Evolutionary conservation across 2,329 filamentous ascomycete genomes (phyloP).

Genomic region (Fusarium pseudograminearum): DNA sequence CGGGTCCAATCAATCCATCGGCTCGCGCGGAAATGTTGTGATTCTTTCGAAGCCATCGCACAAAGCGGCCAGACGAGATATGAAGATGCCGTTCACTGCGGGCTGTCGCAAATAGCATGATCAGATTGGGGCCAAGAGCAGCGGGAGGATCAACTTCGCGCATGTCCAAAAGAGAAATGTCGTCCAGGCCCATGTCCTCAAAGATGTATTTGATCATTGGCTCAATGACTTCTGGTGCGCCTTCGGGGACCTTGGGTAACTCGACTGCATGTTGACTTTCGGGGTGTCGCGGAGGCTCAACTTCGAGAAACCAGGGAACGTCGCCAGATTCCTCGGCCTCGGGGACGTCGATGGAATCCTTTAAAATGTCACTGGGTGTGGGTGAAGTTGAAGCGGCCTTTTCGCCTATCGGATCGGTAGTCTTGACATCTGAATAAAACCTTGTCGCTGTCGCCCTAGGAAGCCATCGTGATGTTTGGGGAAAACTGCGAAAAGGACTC

Average conservation of each 20-base stretch:
- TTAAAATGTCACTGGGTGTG: slow-evolving; percentile 29
- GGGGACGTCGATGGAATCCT: slow-evolving; percentile 41
- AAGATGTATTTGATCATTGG: slow-evolving; percentile 82
- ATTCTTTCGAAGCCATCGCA: slow-evolving; percentile 82
- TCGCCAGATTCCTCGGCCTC: slow-evolving; percentile 50
- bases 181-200: slow-evolving; percentile 86
- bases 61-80: slow-evolving; percentile 88
- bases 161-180: slow-evolving; percentile 83
- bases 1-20: slow-evolving; percentile 88
- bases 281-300: slow-evolving; percentile 69
- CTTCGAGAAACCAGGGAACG: slow-evolving; percentile 88
- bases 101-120: slow-evolving; percentile 94
- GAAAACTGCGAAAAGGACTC: slow-evolving; percentile 42
- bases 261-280: slow-evolving; percentile 60
- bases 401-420: slow-evolving; percentile 19
- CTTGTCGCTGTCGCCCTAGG: slow-evolving; percentile 32
- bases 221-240: slow-evolving; percentile 77
- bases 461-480: slow-evolving; percentile 35
- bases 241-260: slow-evolving; percentile 69
- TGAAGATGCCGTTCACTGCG: slow-evolving; percentile 94
- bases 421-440: slow-evolving; percentile 41
- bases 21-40: slow-evolving; percentile 81
- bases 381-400: slow-evolving; percentile 25
- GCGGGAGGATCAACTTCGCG: slow-evolving; percentile 86
- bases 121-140: slow-evolving; percentile 85